Evolutionary conservation across 2,329 filamentous ascomycete genomes (phyloP).

Genomic region (Dendryphion nanum): DNA sequence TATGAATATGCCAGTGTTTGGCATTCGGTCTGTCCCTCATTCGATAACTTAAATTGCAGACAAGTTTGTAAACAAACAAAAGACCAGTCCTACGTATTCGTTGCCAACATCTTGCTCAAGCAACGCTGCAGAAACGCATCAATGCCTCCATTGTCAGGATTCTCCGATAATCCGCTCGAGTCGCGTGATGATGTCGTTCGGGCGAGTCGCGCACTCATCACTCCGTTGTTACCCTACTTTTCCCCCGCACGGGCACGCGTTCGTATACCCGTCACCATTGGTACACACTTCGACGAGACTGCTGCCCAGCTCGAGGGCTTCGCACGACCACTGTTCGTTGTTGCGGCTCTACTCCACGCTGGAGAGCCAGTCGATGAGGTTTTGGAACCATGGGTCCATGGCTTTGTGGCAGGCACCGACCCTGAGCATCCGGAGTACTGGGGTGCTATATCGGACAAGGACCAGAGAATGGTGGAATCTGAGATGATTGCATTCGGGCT

Average conservation of each 20-base stretch:
- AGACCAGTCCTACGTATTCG: too few species aligned
- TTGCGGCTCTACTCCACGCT: neutral
- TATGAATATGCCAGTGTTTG: too few species aligned
- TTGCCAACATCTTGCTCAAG: neutral
- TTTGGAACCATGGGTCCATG: constrained; percentile 1
- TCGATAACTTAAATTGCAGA: too few species aligned
- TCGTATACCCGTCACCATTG: constrained; percentile 1
- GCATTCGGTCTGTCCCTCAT: too few species aligned
- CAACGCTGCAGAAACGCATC: neutral
- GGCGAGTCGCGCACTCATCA: constrained; percentile 1
- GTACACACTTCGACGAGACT: constrained; percentile 1
- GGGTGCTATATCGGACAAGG: neutral
- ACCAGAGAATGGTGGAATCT: constrained; percentile 1
- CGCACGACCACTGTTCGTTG: neutral
- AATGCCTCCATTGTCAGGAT: constrained; percentile 4
- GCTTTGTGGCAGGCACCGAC: constrained; percentile 1
- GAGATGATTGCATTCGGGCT: neutral
- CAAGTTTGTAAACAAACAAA: too few species aligned
- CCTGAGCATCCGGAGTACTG: constrained; percentile 1
- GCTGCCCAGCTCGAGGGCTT: constrained; percentile 1
- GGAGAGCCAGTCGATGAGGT: neutral
- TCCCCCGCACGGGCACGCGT: neutral
- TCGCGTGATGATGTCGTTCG: neutral
- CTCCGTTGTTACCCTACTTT: constrained; percentile 1
- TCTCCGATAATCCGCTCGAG: constrained; percentile 3